phyloP scores from a whole-genome alignment of 306 rosid genomes.

The Quercus berberidifolia region DNA sequence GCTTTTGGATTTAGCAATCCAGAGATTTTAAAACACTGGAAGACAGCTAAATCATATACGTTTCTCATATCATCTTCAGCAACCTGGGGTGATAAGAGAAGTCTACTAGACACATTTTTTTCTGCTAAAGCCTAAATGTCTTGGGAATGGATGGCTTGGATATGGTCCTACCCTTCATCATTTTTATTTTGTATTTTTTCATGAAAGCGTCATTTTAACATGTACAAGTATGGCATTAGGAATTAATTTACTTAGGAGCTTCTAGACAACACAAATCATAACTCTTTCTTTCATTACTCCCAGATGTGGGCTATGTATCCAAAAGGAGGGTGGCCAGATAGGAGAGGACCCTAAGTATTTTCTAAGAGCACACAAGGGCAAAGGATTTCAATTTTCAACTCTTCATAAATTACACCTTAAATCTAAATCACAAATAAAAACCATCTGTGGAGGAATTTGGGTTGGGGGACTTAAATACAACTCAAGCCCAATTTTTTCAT shows the following conservation, averaged over 20 bases:
- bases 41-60: neutral
- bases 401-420: neutral
- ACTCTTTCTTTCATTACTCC: neutral
- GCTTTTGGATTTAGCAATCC: neutral
- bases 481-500: neutral
- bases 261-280: neutral
- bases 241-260: neutral
- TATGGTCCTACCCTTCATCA: neutral
- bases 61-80: neutral
- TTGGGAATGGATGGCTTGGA: neutral
- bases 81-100: neutral
- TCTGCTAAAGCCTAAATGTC: neutral
- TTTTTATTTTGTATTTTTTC: neutral
- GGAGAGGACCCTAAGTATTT: neutral
- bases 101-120: neutral
- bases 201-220: neutral
- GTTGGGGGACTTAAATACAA: neutral
- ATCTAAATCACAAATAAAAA: neutral
- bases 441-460: neutral
- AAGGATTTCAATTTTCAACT: neutral
- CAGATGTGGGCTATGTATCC: neutral
- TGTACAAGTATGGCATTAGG: neutral
- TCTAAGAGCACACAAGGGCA: neutral
- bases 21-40: neutral
- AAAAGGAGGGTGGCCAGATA: neutral